These are phyloP conservation scores for Colletotrichum tofieldiae DNA, from an alignment of 2,329 filamentous ascomycete genomes.

Conservation along the genomic window DNA sequence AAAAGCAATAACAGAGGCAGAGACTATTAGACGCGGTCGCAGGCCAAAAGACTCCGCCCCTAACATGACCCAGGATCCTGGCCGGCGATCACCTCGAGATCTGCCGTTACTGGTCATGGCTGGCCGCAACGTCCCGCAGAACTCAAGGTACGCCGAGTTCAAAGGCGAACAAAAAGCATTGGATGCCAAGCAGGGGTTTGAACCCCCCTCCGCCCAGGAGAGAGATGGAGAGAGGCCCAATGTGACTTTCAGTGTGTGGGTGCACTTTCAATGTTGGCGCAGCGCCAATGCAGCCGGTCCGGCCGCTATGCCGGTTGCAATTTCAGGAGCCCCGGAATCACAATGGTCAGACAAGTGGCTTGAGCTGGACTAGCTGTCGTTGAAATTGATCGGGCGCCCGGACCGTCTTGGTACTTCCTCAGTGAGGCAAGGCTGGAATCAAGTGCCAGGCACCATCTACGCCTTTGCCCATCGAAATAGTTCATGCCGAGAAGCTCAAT, in stretches of 20 bases:
- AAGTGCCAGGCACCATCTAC: conserved; percentile 11
- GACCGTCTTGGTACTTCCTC: conserved; percentile 22
- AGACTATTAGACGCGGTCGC: conserved; percentile 39
- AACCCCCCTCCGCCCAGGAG: background rate
- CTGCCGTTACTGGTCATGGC: background rate
- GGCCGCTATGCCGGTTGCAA: conserved; percentile 39
- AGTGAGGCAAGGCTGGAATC: conserved; percentile 4
- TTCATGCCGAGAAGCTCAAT: conserved; percentile 31
- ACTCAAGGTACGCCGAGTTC: background rate
- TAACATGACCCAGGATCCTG: conserved; percentile 12
- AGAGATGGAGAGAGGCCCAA: conserved; percentile 1
- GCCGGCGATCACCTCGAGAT: conserved; percentile 29
- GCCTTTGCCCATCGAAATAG: conserved; percentile 36
- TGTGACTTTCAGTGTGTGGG: background rate
- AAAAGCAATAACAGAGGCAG: conserved; percentile 35
- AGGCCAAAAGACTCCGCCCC: conserved; percentile 17
- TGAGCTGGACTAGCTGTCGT: conserved; percentile 40
- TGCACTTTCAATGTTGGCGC: conserved; percentile 26
- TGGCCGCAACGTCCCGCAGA: conserved; percentile 25
- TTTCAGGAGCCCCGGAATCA: conserved; percentile 28
- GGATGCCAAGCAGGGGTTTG: conserved; percentile 38
- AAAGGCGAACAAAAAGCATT: conserved; percentile 20
- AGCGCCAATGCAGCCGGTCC: conserved; percentile 37
- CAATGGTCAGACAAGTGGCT: conserved; percentile 43
- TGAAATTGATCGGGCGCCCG: conserved; percentile 37